A percentile compares a stretch with the other conserved stretches of the same genome.
Conservation (phyloP, 2,329 filamentous ascomycete genomes). For the Sarocladiaceae sp. region DNA sequence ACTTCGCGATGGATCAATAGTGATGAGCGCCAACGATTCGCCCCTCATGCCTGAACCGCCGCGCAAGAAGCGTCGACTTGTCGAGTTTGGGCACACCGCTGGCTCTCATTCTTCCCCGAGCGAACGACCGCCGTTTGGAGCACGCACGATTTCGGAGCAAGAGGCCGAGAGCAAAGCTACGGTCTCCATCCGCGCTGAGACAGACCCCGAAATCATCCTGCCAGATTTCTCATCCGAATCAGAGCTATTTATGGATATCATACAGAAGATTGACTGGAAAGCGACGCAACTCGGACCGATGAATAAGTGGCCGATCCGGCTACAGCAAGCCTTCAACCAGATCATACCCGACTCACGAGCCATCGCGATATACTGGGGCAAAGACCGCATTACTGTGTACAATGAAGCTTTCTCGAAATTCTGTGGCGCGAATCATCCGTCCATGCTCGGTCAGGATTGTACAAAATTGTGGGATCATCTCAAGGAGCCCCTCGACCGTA, state of each 20-base stretch:
- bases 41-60: slow-evolving; percentile 25
- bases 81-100: not conserved
- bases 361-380: slow-evolving; percentile 61
- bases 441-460: slow-evolving; percentile 56
- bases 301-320: slow-evolving; percentile 38
- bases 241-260: slow-evolving; percentile 33
- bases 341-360: slow-evolving; percentile 42
- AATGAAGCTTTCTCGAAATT: slow-evolving; percentile 63
- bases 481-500: slow-evolving; percentile 31
- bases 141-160: not conserved
- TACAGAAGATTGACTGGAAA: slow-evolving; percentile 42
- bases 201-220: slow-evolving; percentile 27
- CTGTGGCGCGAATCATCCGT: slow-evolving; percentile 61
- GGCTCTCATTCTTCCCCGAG: not conserved
- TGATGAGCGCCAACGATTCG: slow-evolving; percentile 35
- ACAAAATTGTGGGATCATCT: slow-evolving; percentile 57
- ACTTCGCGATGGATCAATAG: slow-evolving; percentile 29
- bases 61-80: slow-evolving; percentile 19
- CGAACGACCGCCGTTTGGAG: slow-evolving; percentile 12
- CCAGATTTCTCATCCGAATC: slow-evolving; percentile 29
- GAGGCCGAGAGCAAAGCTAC: slow-evolving; percentile 19
- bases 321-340: slow-evolving; percentile 41
- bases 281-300: slow-evolving; percentile 43
- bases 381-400: slow-evolving; percentile 59
- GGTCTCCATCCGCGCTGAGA: slow-evolving; percentile 25